Base-by-base conservation (phyloP, 192 early-diverging fungal species). In the Cladochytrium replicatum region DNA sequence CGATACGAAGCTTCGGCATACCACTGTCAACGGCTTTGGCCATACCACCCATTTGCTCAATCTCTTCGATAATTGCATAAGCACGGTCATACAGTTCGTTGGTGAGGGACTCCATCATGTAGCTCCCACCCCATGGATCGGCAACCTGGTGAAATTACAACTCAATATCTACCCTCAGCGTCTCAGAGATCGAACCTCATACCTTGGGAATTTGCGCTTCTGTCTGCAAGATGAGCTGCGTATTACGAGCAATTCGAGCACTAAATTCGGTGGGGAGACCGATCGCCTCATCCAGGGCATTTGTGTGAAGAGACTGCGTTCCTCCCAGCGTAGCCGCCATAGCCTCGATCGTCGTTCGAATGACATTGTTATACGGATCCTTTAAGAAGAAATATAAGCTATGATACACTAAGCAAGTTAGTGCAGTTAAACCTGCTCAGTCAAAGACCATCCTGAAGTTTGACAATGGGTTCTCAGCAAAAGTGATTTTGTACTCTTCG, bases 241-340 rank as follows among this genome's bases (percentile, higher is more conserved):
- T 91, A 70, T 91, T 91, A 58, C 89, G 72, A 6, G 89, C 89
- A 65, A 91, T 88, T 34, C 89, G 80, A 2, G 88, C 84, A 50
- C 75, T 80, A 60, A 84, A 86, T 55, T 84, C 80, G 2, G 89
- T 89, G 0, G 87, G 89, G 38, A 91, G 61, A 1, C 87, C 89
- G 38, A 91, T 85, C 17, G 89, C 89, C 58, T 91, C 89, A 58
- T 91, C 89, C 44, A 89, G 74, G 4, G 89, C 82, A 60, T 91
- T 91, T n/a, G 87, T 91, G 57, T 91, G 87, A 39, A 91, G 58
- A n/a, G 87, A 89, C 71, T 91, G 89, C 1, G 89, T 91, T 46
- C 89, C 87, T 41, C 89, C 89, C 30, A 91, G 66, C 1, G 84
- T 86, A n/a, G 89, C 87, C 3, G 89, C 87, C 85, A 91, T 87